Conservation (phyloP, 257 asterid species). For the Solanum clarkiae region DNA sequence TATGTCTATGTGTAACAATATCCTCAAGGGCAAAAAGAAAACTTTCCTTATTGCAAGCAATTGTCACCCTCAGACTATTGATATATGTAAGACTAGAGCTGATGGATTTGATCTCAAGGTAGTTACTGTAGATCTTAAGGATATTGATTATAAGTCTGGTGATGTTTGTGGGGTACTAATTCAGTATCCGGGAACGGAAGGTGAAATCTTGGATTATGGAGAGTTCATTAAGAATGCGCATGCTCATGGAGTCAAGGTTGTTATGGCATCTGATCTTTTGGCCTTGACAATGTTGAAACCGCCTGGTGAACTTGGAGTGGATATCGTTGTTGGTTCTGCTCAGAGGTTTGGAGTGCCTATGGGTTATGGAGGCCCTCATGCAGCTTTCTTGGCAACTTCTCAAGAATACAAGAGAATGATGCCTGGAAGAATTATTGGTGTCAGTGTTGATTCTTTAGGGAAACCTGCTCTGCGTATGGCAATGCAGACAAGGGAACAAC, state of each 20-base stretch:
- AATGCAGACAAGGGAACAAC: conserved; percentile 99
- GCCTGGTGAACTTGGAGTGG: conserved; percentile 92
- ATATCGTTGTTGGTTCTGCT: conserved; percentile 93
- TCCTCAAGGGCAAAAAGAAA: conserved; percentile 75
- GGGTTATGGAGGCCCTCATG: conserved; percentile 99
- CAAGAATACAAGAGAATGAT: conserved; percentile 99
- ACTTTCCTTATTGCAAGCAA: conserved; percentile 82
- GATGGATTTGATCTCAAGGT: conserved; percentile 79
- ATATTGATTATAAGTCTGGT: conserved; percentile 62
- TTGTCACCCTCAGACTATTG: conserved; percentile 94
- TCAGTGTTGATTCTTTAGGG: conserved; percentile 87
- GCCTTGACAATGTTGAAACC: conserved; percentile 91
- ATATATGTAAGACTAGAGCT: conserved; percentile 83
- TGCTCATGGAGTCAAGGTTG: conserved; percentile 88
- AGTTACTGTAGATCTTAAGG: conserved; percentile 57
- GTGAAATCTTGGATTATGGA: conserved; percentile 76
- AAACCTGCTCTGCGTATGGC: conserved; percentile 98
- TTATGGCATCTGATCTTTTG: conserved; percentile 87
- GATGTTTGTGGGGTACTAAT: conserved; percentile 91
- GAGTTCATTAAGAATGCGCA: conserved; percentile 89
- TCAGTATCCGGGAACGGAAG: conserved; percentile 99
- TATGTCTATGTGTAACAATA: conserved; percentile 98
- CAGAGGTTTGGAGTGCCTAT: conserved; percentile 99
- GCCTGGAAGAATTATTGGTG: conserved; percentile 99
- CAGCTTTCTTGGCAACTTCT: conserved; percentile 95